phyloP scores from a whole-genome alignment of 2,329 filamentous ascomycete species.

The Ceratocystis variospora region DNA sequence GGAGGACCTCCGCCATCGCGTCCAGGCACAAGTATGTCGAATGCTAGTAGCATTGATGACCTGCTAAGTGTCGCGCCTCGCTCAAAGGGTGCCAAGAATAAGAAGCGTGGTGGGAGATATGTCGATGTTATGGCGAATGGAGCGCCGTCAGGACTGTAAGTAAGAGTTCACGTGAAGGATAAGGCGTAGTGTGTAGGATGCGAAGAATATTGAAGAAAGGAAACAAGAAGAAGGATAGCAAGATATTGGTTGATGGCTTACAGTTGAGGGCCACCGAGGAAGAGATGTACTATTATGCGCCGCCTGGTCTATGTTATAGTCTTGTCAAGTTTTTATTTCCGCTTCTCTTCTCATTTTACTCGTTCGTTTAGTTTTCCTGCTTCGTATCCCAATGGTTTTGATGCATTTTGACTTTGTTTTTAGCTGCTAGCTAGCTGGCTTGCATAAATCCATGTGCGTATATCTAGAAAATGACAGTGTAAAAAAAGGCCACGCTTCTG shows the following conservation, averaged over 20 bases:
- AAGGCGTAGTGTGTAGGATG: neutral
- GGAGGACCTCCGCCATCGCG: constrained; percentile 41
- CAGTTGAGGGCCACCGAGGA: no score
- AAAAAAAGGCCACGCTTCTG: no score
- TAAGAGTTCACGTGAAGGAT: neutral
- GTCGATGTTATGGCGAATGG: constrained; percentile 84
- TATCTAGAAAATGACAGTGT: no score
- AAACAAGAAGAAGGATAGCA: neutral
- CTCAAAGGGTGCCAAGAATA: constrained; percentile 51
- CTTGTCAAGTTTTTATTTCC: neutral
- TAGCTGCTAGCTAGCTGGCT: no score
- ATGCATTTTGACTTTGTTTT: no score
- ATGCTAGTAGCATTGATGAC: constrained; percentile 90
- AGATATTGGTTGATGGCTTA: no score
- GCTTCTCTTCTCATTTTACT: neutral
- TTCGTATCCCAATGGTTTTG: no score
- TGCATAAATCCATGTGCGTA: no score
- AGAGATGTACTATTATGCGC: constrained; percentile 1
- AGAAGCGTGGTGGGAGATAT: constrained; percentile 76
- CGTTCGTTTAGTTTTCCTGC: neutral
- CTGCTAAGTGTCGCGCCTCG: constrained; percentile 64
- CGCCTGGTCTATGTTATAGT: neutral
- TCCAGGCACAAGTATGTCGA: constrained; percentile 71
- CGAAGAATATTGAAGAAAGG: neutral
- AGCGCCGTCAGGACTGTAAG: neutral